Evolutionary conservation across 768 basidiomycete species (phyloP), one percentile per base, ranked within the genome.

Genomic region (Dendrothele bispora): DNA sequence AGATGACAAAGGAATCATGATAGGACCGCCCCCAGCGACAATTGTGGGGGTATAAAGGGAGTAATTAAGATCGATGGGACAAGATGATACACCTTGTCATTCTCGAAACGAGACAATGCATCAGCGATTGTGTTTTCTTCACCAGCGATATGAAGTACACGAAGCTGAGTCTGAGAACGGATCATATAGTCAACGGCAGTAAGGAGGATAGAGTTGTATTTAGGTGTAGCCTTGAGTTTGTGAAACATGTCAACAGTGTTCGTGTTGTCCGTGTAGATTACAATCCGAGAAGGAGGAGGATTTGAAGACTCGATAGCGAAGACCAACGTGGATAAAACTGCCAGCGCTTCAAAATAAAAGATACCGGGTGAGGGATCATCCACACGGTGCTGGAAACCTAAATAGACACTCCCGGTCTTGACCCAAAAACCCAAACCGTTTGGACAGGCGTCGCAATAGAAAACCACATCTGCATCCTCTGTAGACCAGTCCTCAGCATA

Each of bases 191-290:
- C 58, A 21, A 63, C 59, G 1, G 60, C 52, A 7, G 27, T 12
- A 2, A 34, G 41, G 0, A 71, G 53, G n/a, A 70, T 36, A 1
- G 27, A 7, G 34, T 70, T 68, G 45, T 65, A 64, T 0, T 20
- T 25, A 2, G 55, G 57, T 3, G 20, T 3, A 1, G 62, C 59
- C 4, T 48, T 26, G 4, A 71, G 50, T 0, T 58, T 47, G 46
- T 56, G 53, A 45, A 67, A 67, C 1, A 67, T 63, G 24, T 60
- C 36, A 3, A 67, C 60, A 1, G 60, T 61, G 43, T 67, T 66
- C 1, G 26, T 17, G 39, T 57, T 68, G 52, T 70, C 65, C 0
- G 61, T 58, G 46, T 49, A 65, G n/a, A 70, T 58, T 2, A 61
- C 39, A 7, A 26, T 15, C 17, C 5, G 1, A 39, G 25, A n/a